Base-by-base conservation (phyloP, 306 rosid genomes). In the Vigna mungo region DNA sequence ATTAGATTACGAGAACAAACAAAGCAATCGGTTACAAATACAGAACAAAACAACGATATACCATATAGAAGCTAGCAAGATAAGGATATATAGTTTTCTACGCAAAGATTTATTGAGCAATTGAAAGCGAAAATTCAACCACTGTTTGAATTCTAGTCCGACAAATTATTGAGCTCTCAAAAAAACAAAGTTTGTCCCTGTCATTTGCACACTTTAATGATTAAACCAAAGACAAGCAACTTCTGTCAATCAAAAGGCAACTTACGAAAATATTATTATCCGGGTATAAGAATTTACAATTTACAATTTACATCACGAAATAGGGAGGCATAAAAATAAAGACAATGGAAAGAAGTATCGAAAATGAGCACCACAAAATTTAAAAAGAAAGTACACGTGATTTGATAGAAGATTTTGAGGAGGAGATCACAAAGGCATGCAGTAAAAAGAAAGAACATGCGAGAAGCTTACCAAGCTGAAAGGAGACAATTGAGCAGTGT, bases 401-500 rank as follows among this genome's bases (percentile, higher is more conserved):
- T 14, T 65, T 71, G 76, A 79, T 25, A 58, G 58, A 58, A 44
- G 78, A 74, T 43, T 65, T 43, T 6, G 14, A 52, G 52, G 34
- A 52, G 58, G 54, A n/a, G 58, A 63, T 16, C 16, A 54, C 6
- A 54, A 56, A 2, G 68, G 23, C 14, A 62, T 9, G n/a, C 44
- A 59, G 14, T 14, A 77, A 58, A 75, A 76, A 70, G 61, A 64
- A 43, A 62, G 75, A 68, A 71, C n/a, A 60, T 27, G 23, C 2
- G 7, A 61, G 70, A 58, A 68, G 64, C 30, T 25, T 83, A 92
- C 99, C 99, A 95, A 27, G 97, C 92, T 0, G 97, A 92, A 56
- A 95, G 97, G 48, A 95, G 96, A 78, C 93, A 88, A 70, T 95
- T 95, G 71, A 95, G 92, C 72, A 88, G 48, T 54, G 97, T 89